phyloP scores from a whole-genome alignment of 495 filamentous ascomycete genomes.

The Penicilliopsis zonata region DNA sequence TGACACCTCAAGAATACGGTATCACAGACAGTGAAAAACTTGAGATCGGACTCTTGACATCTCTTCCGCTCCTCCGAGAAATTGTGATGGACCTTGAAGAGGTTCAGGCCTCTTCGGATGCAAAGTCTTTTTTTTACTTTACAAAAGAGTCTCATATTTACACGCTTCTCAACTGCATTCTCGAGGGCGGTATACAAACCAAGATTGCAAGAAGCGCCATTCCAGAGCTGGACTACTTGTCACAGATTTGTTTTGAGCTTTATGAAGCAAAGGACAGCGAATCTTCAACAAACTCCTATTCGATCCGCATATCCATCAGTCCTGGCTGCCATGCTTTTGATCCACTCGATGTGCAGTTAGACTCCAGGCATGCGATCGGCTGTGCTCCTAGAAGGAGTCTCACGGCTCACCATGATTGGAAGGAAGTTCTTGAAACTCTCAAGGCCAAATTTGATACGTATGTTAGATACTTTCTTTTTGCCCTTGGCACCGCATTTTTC shows the following conservation, averaged over 20 bases:
- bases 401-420: constrained; percentile 91
- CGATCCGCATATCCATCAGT: constrained; percentile 88
- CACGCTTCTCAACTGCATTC: constrained; percentile 91
- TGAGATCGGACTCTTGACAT: constrained; percentile 91
- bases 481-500: neutral
- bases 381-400: constrained; percentile 79
- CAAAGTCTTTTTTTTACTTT: constrained; percentile 96
- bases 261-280: constrained; percentile 84
- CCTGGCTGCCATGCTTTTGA: constrained; percentile 95
- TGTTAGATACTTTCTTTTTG: constrained; percentile 18
- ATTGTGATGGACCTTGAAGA: constrained; percentile 96
- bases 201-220: constrained; percentile 87
- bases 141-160: constrained; percentile 99
- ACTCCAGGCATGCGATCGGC: constrained; percentile 89
- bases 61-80: constrained; percentile 83
- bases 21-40: constrained; percentile 91
- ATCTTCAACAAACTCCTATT: constrained; percentile 69
- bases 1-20: constrained; percentile 96
- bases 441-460: constrained; percentile 90
- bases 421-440: constrained; percentile 84
- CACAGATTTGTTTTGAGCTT: constrained; percentile 92
- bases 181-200: constrained; percentile 89
- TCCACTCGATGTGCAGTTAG: constrained; percentile 87
- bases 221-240: constrained; percentile 95
- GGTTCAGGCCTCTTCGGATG: constrained; percentile 83